Evolutionary conservation across 2,329 filamentous ascomycete species (phyloP).

Genomic region (Calonectria ilicicola): DNA sequence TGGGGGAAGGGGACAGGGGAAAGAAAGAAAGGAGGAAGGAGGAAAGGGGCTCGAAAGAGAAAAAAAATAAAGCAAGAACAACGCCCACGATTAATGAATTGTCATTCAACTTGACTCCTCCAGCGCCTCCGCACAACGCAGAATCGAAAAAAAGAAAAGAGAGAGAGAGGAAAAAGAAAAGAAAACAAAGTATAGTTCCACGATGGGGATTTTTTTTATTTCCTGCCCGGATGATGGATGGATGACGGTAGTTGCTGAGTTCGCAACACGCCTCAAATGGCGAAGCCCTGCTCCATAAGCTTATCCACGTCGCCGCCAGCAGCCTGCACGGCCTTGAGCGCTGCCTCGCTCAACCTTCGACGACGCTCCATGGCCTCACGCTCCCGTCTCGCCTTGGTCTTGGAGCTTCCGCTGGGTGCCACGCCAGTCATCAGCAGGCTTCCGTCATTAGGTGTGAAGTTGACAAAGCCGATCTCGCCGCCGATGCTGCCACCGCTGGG

Average conservation of each 20-base stretch:
- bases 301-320: conserved; percentile 76
- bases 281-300: conserved; percentile 63
- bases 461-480: conserved; percentile 77
- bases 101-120: conserved; percentile 12
- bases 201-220: neutral
- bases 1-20: neutral
- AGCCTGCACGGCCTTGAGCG: conserved; percentile 75
- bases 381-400: conserved; percentile 94
- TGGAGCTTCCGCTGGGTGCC: conserved; percentile 89
- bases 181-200: neutral
- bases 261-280: conserved; percentile 45
- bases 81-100: neutral
- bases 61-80: neutral
- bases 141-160: neutral
- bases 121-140: conserved; percentile 2
- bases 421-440: conserved; percentile 87
- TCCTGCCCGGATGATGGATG: neutral
- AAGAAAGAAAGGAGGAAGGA: neutral
- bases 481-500: conserved; percentile 45
- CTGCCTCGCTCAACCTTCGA: conserved; percentile 74
- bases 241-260: neutral
- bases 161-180: neutral
- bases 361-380: conserved; percentile 86
- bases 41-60: neutral
- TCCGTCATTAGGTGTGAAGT: conserved; percentile 87